Evolutionary conservation across 192 early-diverging fungal genomes (phyloP).

Genomic region (Backusella sp.): DNA sequence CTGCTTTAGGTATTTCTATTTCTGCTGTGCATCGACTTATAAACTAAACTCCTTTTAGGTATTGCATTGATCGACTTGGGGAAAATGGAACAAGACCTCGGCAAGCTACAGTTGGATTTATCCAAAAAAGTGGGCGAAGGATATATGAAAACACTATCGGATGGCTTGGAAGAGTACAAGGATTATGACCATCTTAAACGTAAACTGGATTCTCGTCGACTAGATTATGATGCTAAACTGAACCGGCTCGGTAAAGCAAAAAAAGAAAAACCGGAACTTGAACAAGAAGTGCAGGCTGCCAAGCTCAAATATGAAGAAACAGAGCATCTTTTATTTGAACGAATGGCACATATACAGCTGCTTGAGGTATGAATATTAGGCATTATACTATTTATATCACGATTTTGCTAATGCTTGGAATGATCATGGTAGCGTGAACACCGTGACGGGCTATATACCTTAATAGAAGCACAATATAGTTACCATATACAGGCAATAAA

Average conservation of each 20-base stretch:
- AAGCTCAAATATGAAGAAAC: conserved; percentile 95
- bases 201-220: conserved; percentile 84
- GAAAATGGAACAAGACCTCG: conserved; percentile 44
- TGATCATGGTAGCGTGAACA: conserved; percentile 27
- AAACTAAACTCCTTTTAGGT: conserved; percentile 39
- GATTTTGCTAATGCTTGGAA: not conserved
- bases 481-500: conserved; percentile 24
- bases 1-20: conserved; percentile 38
- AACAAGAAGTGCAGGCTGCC: conserved; percentile 86
- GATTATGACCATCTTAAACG: conserved; percentile 65
- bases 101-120: conserved; percentile 45
- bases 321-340: conserved; percentile 64
- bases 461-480: conserved; percentile 34
- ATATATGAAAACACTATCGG: conserved; percentile 38
- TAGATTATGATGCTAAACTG: conserved; percentile 92
- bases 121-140: conserved; percentile 35
- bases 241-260: conserved; percentile 87
- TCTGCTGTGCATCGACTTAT: conserved; percentile 13
- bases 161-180: conserved; percentile 48
- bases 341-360: conserved; percentile 83
- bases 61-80: conserved; percentile 50
- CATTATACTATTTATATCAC: not conserved
- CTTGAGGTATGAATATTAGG: conserved; percentile 64
- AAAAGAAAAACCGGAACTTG: conserved; percentile 88
- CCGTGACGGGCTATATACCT: conserved; percentile 21